Evolutionary conservation across 306 rosid species (phyloP).

Genomic region (Spatholobus suberectus): DNA sequence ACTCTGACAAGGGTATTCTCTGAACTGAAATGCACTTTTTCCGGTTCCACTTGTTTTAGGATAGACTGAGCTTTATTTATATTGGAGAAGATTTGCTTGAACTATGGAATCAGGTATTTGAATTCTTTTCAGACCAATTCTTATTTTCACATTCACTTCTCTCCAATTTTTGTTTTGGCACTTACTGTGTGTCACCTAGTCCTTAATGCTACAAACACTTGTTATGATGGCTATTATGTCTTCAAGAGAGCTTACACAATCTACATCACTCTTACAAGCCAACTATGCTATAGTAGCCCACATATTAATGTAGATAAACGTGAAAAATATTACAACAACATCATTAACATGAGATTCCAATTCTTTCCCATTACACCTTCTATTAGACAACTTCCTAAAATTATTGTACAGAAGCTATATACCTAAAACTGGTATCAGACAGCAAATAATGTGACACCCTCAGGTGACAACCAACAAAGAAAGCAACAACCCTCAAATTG

Average conservation of each 20-base stretch:
- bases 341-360: slow-evolving; percentile 17
- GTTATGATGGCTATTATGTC: neutral
- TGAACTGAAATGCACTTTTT: neutral
- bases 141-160: slow-evolving; percentile 15
- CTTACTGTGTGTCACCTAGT: neutral
- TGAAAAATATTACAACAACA: neutral
- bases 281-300: neutral
- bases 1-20: neutral
- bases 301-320: neutral
- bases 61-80: neutral
- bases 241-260: neutral
- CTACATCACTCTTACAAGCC: slow-evolving; percentile 3
- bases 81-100: neutral
- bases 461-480: slow-evolving; percentile 2
- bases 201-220: neutral
- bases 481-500: neutral
- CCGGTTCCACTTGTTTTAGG: neutral
- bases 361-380: neutral
- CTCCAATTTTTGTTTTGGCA: neutral
- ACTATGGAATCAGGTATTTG: neutral
- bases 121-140: neutral
- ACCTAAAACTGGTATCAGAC: slow-evolving; percentile 4
- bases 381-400: neutral
- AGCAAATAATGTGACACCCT: slow-evolving; percentile 6
- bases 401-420: neutral